phyloP scores from a whole-genome alignment of 2,329 filamentous ascomycete species.

The Shiraia sp. region DNA sequence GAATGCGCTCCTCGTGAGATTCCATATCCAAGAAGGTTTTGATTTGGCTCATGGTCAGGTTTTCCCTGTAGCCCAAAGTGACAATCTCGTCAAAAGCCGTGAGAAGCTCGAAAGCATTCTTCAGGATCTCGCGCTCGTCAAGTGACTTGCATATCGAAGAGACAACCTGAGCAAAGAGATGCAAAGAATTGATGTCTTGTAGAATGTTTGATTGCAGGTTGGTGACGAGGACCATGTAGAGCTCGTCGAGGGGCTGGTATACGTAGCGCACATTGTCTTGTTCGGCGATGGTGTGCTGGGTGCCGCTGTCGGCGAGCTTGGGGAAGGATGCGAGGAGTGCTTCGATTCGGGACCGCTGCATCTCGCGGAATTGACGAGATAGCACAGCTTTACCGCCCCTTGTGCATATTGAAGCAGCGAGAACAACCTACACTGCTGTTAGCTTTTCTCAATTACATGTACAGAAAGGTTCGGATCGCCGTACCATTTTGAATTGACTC shows the following conservation, averaged over 20 bases:
- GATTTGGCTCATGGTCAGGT: conserved; percentile 94
- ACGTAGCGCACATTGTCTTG: conserved; percentile 99
- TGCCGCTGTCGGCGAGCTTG: conserved; percentile 93
- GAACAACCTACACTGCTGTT: conserved; percentile 72
- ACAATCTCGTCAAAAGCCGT: conserved; percentile 98
- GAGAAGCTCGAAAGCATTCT: conserved; percentile 93
- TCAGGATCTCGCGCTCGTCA: conserved; percentile 92
- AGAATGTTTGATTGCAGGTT: conserved; percentile 99
- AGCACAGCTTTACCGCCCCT: conserved; percentile 97
- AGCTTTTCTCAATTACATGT: conserved; percentile 14
- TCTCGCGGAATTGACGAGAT: conserved; percentile 96
- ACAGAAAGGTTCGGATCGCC: not conserved
- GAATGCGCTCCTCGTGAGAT: conserved; percentile 96
- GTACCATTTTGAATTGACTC: conserved; percentile 33
- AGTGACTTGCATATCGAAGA: conserved; percentile 94
- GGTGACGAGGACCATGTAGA: conserved; percentile 99
- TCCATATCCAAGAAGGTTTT: conserved; percentile 99
- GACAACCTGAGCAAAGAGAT: conserved; percentile 96
- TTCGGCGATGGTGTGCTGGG: conserved; percentile 97
- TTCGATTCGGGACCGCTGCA: conserved; percentile 95
- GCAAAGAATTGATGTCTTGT: conserved; percentile 97
- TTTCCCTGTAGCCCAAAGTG: conserved; percentile 93
- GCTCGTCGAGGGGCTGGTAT: conserved; percentile 97
- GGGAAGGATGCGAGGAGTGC: conserved; percentile 95
- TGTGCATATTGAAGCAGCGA: conserved; percentile 98